Conservation (phyloP, 805 yeast genomes). For the Grigorovia jiainica region DNA sequence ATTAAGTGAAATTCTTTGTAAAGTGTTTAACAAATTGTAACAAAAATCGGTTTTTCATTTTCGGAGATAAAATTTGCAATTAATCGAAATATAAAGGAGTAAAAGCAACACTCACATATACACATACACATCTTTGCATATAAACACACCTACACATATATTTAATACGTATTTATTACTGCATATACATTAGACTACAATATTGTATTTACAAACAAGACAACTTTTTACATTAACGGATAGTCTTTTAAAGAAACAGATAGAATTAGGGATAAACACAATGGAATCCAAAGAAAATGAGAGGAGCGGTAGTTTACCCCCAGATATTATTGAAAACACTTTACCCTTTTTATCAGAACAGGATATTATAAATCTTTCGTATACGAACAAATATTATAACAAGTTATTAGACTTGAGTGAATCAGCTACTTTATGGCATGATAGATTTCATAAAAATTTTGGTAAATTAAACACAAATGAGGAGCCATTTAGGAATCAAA, state of each 20-base stretch:
- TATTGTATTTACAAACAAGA: too few species aligned
- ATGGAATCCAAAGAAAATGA: too few species aligned
- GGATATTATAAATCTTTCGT: constrained; percentile 24
- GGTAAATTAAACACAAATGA: constrained; percentile 20
- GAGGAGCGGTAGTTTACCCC: constrained; percentile 18
- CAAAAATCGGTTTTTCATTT: background rate
- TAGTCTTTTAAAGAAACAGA: too few species aligned
- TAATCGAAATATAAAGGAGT: too few species aligned
- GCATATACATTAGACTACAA: too few species aligned
- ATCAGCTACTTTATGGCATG: constrained; percentile 27
- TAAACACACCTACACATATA: too few species aligned
- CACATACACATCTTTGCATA: too few species aligned
- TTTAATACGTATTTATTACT: too few species aligned
- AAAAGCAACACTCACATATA: too few species aligned
- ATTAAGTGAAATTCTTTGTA: constrained; percentile 53
- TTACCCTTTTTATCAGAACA: constrained; percentile 21
- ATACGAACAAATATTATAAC: constrained; percentile 26
- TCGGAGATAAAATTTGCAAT: too few species aligned
- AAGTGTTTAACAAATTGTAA: constrained; percentile 38
- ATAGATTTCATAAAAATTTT: constrained; percentile 22
- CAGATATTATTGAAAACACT: constrained; percentile 24
- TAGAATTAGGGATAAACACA: too few species aligned
- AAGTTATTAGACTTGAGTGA: constrained; percentile 16
- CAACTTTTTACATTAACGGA: too few species aligned
- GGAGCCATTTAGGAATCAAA: constrained; percentile 21